These are phyloP conservation scores for Lagenaria siceraria DNA, from an alignment of 306 rosid genomes.

Conservation along the genomic window DNA sequence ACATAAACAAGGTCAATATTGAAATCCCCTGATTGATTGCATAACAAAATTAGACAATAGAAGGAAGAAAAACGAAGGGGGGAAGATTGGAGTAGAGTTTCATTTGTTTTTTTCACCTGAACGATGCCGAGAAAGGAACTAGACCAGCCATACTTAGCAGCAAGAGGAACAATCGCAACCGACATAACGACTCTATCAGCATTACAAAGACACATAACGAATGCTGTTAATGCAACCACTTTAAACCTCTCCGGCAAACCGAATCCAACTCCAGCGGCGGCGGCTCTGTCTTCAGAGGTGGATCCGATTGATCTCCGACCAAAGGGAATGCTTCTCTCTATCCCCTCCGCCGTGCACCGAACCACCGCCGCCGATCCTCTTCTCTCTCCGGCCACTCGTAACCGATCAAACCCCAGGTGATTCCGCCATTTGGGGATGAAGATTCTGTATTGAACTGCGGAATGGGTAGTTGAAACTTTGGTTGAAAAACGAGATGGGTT, in stretches of 20 bases:
- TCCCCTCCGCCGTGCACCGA: constrained; percentile 2
- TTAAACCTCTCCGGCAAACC: constrained; percentile 58
- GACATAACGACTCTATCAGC: constrained; percentile 98
- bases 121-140: constrained; percentile 79
- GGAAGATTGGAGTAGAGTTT: not conserved
- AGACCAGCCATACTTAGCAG: constrained; percentile 69
- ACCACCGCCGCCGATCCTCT: not conserved
- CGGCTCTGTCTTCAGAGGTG: not conserved
- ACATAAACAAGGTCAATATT: not conserved
- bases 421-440: not conserved
- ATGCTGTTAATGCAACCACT: constrained; percentile 62
- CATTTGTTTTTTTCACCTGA: constrained; percentile 41
- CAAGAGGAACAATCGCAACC: constrained; percentile 79
- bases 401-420: not conserved
- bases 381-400: not conserved
- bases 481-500: not conserved
- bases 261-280: not conserved
- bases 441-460: not conserved
- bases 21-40: not conserved
- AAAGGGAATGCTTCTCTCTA: not conserved
- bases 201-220: constrained; percentile 81
- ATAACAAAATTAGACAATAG: not conserved
- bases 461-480: not conserved
- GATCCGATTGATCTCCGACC: not conserved
- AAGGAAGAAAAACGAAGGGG: not conserved